Evolutionary conservation across 78 protist species (phyloP), one percentile per base, ranked within the genome.

Genomic region (Chrysochromulina parva): DNA sequence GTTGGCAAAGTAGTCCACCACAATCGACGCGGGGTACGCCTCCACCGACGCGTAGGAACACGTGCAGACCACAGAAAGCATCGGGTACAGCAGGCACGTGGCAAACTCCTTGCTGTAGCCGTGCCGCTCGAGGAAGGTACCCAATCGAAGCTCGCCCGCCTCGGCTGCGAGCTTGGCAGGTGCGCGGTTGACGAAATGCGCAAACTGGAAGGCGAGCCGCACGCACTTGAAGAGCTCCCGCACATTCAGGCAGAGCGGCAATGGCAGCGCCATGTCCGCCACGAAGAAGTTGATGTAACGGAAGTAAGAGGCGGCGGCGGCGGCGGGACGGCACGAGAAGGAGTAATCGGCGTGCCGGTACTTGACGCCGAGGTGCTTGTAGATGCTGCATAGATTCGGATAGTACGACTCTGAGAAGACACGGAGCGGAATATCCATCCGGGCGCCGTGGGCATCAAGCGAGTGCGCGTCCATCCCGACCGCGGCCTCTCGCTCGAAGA

Each of bases 401-500:
- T 82, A 82, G 88, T 82, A 82, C 47, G 67, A 2, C 88, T 82
- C 88, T 65, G 88, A 82, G 52, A 82, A 82, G 22, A 82, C 88
- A 3, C 88, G 88, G 28, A 82, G 88, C 47, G 88, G 88, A 16
- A 82, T 58, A 52, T 82, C 88, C 62, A 82, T 82, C 62, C 88
- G 88, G 9, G 88, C 88, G 55, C 67, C 67, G 67, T 24, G 55
- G 53, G 38, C 5, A 3, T 54, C 67, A 3, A 17, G 3, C 11
- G 88, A 82, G 66, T 82, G 88, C 28, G 62, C 74, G n/a, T 82
- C 88, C 88, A 82, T 82, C 38, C 88, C 88, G 4, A 82, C 58
- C 89, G 20, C 73, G 16, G 52, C 89, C 48, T n/a, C 73, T 13
- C 28, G 11, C 73, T 85, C 89, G 55, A 85, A 4, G 57, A 85